phyloP scores from a whole-genome alignment of 306 rosid species.

The Lathyrus tuberosus region DNA sequence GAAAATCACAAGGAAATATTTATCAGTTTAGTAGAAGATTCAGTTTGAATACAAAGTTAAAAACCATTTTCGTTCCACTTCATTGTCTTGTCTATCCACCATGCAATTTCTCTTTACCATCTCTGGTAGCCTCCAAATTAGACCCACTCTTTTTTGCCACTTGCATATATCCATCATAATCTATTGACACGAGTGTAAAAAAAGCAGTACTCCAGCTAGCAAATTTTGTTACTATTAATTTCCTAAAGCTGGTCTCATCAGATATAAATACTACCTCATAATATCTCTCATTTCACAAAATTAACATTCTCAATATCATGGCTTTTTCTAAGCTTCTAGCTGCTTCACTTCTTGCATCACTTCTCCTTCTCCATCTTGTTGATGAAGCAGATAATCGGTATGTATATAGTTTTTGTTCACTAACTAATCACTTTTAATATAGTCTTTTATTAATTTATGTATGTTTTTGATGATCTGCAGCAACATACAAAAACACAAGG shows the following conservation, averaged over 20 bases:
- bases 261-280: slow-evolving; percentile 58
- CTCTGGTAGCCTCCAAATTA: not conserved
- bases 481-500: slow-evolving; percentile 31
- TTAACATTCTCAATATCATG: too few relatives aligned
- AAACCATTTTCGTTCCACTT: too few relatives aligned
- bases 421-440: too few relatives aligned
- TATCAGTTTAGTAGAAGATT: too few relatives aligned
- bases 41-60: too few relatives aligned
- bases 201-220: not conserved
- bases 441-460: not conserved
- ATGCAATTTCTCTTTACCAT: not conserved
- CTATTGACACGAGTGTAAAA: not conserved
- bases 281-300: slow-evolving; percentile 32
- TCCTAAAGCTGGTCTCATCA: not conserved
- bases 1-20: too few relatives aligned
- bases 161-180: not conserved
- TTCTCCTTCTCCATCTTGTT: slow-evolving; percentile 46
- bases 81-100: not conserved
- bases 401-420: not conserved
- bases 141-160: too few relatives aligned
- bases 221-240: not conserved
- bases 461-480: slow-evolving; percentile 38
- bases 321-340: slow-evolving; percentile 52
- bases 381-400: slow-evolving; percentile 44
- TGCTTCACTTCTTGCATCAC: slow-evolving; percentile 51